Base-by-base conservation (phyloP, 768 basidiomycete genomes). In the Suillus clintonianus region DNA sequence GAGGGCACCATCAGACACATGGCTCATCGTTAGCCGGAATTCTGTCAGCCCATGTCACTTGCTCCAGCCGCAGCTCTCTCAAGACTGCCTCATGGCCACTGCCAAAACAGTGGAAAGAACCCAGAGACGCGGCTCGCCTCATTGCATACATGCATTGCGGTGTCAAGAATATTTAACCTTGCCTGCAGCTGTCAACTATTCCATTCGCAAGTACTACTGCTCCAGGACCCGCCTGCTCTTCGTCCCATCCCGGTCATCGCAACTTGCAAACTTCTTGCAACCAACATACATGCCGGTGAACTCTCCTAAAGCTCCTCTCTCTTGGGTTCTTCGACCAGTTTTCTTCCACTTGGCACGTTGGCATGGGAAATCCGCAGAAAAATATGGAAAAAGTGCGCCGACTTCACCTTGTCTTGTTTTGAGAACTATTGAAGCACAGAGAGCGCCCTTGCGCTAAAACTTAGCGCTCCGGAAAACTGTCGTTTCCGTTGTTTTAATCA, bases 51-150 rank as follows among this genome's bases (percentile, higher is more conserved):
- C 24, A 15, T 48, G 47, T 9, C 15, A 30, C 30, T 34, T 27
- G 24, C 27, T 50, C 27, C 48, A 50, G 7, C 27, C 3, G 19
- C 51, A 32, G 9, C 51, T 19, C 51, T 39, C 39, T 11, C 30
- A 51, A 51, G 17, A 51, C 71, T 73, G 27, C 63, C 64, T 45
- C 80, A 45, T 53, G 51, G 32, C 19, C 32, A 10, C 15, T 53
- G 32, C 5, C 3, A 5, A 13, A n/a, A 32, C 30, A 53, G 19
- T 32, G 51, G 17, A 51, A 51, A 24, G 14, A 24, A 14, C 47
- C 47, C 47, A 24, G 14, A 27, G 32, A 32, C 32, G 10, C 17
- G 30, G 30, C 51, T 32, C 19, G 51, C 51, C 19, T 53, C 51
- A n/a, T 2, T 34, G 30, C 27, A 53, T 53, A 11, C 32, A 53